Conservation (phyloP, 2,329 filamentous ascomycete species). For the Fusarium sp. region DNA sequence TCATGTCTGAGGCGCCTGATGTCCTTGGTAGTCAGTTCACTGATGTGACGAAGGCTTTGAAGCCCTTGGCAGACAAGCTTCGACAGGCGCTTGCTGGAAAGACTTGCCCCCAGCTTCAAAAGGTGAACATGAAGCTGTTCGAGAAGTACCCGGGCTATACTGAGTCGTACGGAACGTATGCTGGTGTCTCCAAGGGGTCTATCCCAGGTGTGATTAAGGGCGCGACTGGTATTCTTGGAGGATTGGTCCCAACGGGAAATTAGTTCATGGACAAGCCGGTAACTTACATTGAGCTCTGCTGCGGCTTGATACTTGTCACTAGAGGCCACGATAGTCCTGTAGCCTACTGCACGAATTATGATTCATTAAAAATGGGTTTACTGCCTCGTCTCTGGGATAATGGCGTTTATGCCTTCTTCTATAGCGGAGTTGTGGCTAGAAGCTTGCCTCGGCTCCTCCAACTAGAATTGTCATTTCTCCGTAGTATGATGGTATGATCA, state of each 20-base stretch:
- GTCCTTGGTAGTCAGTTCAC: slow-evolving; percentile 9
- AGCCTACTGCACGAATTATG: too few relatives aligned
- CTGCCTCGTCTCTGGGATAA: too few relatives aligned
- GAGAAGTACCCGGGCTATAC: slow-evolving; percentile 10
- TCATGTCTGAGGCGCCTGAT: slow-evolving; percentile 29
- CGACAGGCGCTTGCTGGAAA: neutral
- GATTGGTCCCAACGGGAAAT: neutral
- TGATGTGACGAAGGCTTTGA: neutral
- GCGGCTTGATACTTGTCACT: accelerated
- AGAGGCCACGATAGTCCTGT: too few relatives aligned
- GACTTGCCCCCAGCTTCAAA: neutral
- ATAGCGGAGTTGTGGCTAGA: too few relatives aligned
- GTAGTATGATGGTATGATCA: too few relatives aligned
- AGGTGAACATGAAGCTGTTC: slow-evolving; percentile 11
- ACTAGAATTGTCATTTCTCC: too few relatives aligned
- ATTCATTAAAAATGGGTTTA: too few relatives aligned
- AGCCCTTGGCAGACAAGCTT: neutral
- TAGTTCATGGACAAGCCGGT: neutral
- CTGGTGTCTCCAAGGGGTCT: slow-evolving; percentile 7
- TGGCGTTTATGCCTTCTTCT: too few relatives aligned
- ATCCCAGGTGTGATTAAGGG: slow-evolving; percentile 3
- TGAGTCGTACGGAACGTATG: slow-evolving; percentile 21
- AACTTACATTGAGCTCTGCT: accelerated
- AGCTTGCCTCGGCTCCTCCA: too few relatives aligned
- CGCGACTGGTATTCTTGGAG: neutral